Evolutionary conservation across 1,284 basidiomycete genomes (phyloP), one percentile per base, ranked within the genome.

Genomic region (Pseudozyma sp.): DNA sequence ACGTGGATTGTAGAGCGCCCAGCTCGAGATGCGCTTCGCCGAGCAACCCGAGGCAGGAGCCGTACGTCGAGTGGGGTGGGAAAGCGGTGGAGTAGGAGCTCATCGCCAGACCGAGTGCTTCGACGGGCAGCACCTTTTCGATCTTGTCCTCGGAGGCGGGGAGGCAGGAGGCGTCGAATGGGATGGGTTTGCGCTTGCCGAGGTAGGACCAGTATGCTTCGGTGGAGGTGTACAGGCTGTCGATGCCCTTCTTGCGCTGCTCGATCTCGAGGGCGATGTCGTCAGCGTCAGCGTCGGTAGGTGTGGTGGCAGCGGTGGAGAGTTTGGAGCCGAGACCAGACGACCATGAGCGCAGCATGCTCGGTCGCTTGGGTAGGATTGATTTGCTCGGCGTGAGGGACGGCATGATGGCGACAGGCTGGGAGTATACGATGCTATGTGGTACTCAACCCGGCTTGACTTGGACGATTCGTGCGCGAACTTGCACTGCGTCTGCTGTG

Each of bases 101-200:
- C 68, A 77, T 70, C 5, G 75, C 75, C 14, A 70, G 50, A 17
- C 75, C 75, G 33, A 77, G 46, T 6, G 75, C 67, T 54, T 74
- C 70, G 31, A 77, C 62, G 29, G 75, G 63, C 13, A 77, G 48
- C 60, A 74, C 64, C 54, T 71, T 70, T 16, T 40, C 50, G 31
- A 40, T 62, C 8, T 55, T 50, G 19, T 44, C n/a, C 10, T 73
- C 70, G 19, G 68, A 64, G 31, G 52, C 40, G n/a, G 63, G 48
- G 4, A 63, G 19, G 3, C 59, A 45, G 1, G 66, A 51, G 7
- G 55, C 50, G 39, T 74, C 70, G 45, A 74, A 74, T 9, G 75
- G 67, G 14, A 73, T 34, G 1, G 67, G 60, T 53, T 77, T 77
- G 55, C 68, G 74, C 52, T 74, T 73, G 42, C 62, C 68, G 7